Base-by-base conservation (phyloP, 371 early-diverging fungal species). In the Chytridium lagenaria region DNA sequence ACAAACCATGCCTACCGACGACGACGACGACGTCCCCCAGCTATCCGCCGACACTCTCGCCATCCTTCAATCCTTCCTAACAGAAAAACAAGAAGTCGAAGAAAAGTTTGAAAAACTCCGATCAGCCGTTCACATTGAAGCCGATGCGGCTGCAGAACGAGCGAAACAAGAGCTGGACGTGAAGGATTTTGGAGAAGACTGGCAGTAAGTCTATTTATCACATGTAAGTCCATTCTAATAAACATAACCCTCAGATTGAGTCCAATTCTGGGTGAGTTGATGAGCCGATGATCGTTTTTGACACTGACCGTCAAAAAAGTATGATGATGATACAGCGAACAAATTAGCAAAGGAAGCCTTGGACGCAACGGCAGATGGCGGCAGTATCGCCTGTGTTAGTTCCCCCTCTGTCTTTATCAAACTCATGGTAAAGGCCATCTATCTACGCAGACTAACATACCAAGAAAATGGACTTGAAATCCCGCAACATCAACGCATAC, bases 181-280 rank as follows among this genome's bases (percentile, higher is more conserved):
- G 84, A 81, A 80, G n/a, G 75, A 78, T 50, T 91, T 92, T 78
- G 79, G 82, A 34, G 92, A 91, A 72, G 90, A 91, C 74, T 92
- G 91, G 92, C 90, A 90, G 81, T 71, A n/a, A n/a, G n/a, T n/a
- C n/a, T n/a, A n/a, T n/a, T n/a, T n/a, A n/a, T n/a, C n/a, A n/a
- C n/a, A n/a, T n/a, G n/a, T n/a, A n/a, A n/a, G n/a, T n/a, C n/a
- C n/a, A n/a, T n/a, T n/a, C n/a, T n/a, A n/a, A n/a, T n/a, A n/a
- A n/a, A n/a, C n/a, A n/a, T n/a, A n/a, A n/a, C n/a, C n/a, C 23
- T 40, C 34, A 55, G 82, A 52, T 77, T 91, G 69, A 86, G 85
- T n/a, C 33, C 90, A 91, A 78, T 91, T 91, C 72, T 91, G 91
- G 84, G 55, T 55, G 30, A 55, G 55, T n/a, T n/a, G n/a, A n/a